These are phyloP conservation scores for Lathyrus aphaca DNA, from an alignment of 306 rosid species.

Conservation along the genomic window DNA sequence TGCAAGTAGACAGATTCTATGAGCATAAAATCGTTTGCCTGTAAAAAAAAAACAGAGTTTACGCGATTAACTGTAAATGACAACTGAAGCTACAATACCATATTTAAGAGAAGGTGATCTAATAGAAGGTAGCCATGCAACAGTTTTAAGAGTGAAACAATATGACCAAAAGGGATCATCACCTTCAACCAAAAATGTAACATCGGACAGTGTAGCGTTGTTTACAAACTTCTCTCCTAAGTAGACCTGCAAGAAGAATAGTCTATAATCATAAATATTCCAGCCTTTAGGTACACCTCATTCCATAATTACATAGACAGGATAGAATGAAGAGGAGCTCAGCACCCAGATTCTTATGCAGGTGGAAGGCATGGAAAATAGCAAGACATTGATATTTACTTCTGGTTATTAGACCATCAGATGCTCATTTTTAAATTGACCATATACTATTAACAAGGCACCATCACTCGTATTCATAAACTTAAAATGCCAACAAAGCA, in stretches of 20 bases:
- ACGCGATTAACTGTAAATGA: slow-evolving; percentile 23
- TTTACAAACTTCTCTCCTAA: slow-evolving; percentile 91
- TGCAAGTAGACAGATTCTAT: slow-evolving; percentile 94
- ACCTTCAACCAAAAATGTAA: slow-evolving; percentile 97
- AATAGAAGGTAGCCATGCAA: background rate
- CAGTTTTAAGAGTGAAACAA: slow-evolving; percentile 25
- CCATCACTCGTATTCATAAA: slow-evolving; percentile 13
- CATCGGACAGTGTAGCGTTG: slow-evolving; percentile 82
- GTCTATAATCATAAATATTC: slow-evolving; percentile 32
- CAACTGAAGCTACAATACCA: slow-evolving; percentile 33
- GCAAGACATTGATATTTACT: slow-evolving; percentile 20
- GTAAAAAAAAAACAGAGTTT: slow-evolving; percentile 42
- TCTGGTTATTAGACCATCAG: slow-evolving; percentile 3
- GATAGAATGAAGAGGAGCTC: slow-evolving; percentile 23
- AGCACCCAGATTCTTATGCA: slow-evolving; percentile 29
- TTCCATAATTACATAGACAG: background rate
- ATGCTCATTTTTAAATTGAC: slow-evolving; percentile 23
- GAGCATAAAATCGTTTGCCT: slow-evolving; percentile 95
- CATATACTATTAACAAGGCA: background rate
- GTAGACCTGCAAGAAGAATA: slow-evolving; percentile 78
- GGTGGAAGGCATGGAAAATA: slow-evolving; percentile 27
- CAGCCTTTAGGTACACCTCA: slow-evolving; percentile 7
- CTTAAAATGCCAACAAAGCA: slow-evolving; percentile 27
- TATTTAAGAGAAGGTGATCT: slow-evolving; percentile 4
- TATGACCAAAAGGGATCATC: slow-evolving; percentile 36